Percentiles rank a stretch among this genome's conserved stretches.
Conservation (phyloP, 2,329 filamentous ascomycete genomes). For the Domatiomyces globalis region DNA sequence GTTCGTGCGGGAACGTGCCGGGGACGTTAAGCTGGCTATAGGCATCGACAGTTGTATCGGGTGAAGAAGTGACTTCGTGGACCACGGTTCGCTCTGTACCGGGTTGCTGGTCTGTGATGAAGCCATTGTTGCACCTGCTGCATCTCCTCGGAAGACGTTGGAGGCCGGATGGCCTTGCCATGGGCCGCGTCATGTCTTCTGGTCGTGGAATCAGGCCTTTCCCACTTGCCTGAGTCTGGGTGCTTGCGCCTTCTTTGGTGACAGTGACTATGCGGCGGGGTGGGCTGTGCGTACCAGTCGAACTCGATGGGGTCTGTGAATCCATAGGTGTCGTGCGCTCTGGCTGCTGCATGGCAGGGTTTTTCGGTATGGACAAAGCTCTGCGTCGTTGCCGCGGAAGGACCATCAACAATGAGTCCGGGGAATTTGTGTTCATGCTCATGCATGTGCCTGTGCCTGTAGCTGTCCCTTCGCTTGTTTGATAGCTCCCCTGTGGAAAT, state of each 20-base stretch:
- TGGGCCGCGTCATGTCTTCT: background rate
- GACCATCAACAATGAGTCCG: background rate
- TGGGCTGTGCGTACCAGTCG: conserved; percentile 5
- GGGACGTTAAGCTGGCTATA: too few relatives aligned
- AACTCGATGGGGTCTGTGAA: conserved; percentile 2
- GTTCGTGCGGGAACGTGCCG: background rate
- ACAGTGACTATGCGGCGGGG: background rate
- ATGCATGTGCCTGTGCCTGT: conserved; percentile 25
- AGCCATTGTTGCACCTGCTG: conserved; percentile 13
- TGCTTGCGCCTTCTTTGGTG: background rate
- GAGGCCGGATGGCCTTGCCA: conserved; percentile 2
- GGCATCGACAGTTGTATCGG: background rate
- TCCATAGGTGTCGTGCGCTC: conserved; percentile 10
- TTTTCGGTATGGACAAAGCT: background rate
- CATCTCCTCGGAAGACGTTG: conserved; percentile 13
- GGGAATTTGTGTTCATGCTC: conserved; percentile 13
- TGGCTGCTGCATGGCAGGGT: conserved; percentile 1
- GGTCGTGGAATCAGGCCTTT: background rate
- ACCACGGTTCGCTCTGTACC: conserved; percentile 9
- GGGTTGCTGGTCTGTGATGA: conserved; percentile 11
- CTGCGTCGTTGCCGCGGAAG: conserved; percentile 1
- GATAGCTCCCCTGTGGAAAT: conserved; percentile 25
- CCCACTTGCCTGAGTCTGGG: background rate
- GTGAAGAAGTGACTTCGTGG: background rate
- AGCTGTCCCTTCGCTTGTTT: conserved; percentile 21